Base-by-base conservation (phyloP, 805 yeast species). In the Priceomyces fermenticarens region DNA sequence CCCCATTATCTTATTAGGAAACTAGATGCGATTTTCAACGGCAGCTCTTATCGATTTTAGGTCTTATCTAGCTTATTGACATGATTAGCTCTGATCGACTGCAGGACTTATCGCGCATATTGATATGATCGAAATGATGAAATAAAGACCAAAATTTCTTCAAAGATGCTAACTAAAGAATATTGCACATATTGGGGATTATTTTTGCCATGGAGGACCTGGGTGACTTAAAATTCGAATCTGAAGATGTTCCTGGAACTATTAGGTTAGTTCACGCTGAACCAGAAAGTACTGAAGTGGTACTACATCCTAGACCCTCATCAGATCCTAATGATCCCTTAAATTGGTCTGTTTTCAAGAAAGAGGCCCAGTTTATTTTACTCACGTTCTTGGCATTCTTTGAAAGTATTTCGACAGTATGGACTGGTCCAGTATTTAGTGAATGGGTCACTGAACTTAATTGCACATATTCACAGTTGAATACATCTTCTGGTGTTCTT, bases 401-500 rank as follows among this genome's bases (percentile, higher is more conserved):
- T 30, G 52, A 61, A 12, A 52, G 68, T 4, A 64, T 57, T 28
- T 54, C 66, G 6, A 56, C 58, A 13, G 62, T 55, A 42, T 55
- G 57, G 52, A 17, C 28, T 9, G 41, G 45, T 8, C 73, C 75
- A 0, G 56, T 63, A 28, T 70, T 63, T 57, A 56, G 57, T 1
- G 55, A 44, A 14, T 65, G 68, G 63, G 56, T 60, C 11, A 52
- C 42, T 7, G 58, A 53, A 6, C 61, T 65, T 40, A 41, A 55
- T 32, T 51, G 54, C 38, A 50, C 77, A 1, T 53, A 66, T 25
- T 49, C 51, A 11, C 62, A 75, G 39, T 59, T 78, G 43, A 75
- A 75, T 50, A 61, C 67, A 15, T 72, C 77, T 38, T 52, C 66
- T 9, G 83, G 81, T 17, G 62, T 73, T 43, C 61, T 72, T 57